Base-by-base conservation (phyloP, 768 basidiomycete species). In the Pleurotus pulmonarius region DNA sequence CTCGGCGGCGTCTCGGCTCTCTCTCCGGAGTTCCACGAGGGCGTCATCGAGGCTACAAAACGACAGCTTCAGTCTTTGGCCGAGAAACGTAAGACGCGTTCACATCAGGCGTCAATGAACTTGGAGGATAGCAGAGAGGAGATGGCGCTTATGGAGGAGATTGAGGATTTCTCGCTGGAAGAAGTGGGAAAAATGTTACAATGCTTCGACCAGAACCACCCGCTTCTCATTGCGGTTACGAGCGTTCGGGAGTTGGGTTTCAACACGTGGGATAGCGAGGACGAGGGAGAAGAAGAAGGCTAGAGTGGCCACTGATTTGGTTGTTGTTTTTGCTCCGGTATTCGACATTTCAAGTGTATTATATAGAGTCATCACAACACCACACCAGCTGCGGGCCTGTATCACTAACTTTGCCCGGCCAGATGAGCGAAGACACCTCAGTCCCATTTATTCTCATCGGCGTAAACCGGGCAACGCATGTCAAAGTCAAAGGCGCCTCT, bases 101-200 rank as follows among this genome's bases (percentile, higher is more conserved):
- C 76, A 4, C 68, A 75, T 56, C 63, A 75, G 15, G 69, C 69
- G 12, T 62, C 66, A 11, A 59, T 60, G 46, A 67, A 64, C 18
- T 62, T 59, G 25, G 73, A 71, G 56, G 70, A 60, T 73, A 75
- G 55, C 49, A 72, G 73, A 56, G 88, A 91, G 59, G 89, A 92
- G 60, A 69, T 89, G 61, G 81, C 80, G 66, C 66, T 91, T 53
- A 65, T 89, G 39, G 88, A 92, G 68, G 90, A 93, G 75, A 85
- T 91, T 71, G 90, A 91, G 67, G 89, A 89, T 56, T 90, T 87
- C 64, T 87, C 84, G 61, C 66, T 91, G 60, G 89, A 91, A 66
- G 90, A 91, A 66, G 90, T 92, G 84, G 78, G 71, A 45, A 86
- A 82, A 75, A 75, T 87, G 70, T 63, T 90, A 53, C 59, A 62